These are phyloP conservation scores for Kwoniella shivajii DNA, from an alignment of 1,284 basidiomycete genomes.

Conservation along the genomic window DNA sequence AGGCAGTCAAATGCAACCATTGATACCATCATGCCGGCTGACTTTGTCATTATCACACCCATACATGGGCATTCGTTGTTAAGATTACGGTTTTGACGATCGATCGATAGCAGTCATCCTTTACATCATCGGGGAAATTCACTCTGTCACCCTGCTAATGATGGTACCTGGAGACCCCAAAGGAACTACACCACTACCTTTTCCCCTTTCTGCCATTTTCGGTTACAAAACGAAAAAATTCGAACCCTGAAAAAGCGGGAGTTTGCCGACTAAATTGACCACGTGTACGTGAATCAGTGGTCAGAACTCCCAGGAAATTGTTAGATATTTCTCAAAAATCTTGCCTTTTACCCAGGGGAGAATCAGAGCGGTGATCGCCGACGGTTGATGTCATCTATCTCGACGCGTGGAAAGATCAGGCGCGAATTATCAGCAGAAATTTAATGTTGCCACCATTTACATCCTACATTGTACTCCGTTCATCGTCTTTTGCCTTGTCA, in stretches of 20 bases:
- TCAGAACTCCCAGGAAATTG: not conserved
- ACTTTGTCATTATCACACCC: not conserved
- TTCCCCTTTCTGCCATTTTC: too few species aligned
- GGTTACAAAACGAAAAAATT: too few species aligned
- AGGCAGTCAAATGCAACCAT: too few species aligned
- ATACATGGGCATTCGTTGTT: not conserved
- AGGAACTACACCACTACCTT: too few species aligned
- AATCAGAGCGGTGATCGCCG: not conserved
- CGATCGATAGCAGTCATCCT: slow-evolving; percentile 8
- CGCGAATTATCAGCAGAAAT: slow-evolving; percentile 3
- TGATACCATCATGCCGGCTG: too few species aligned
- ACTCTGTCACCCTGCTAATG: too few species aligned
- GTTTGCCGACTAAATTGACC: not conserved
- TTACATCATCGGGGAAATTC: slow-evolving; percentile 9
- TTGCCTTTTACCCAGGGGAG: not conserved
- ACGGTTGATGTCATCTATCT: slow-evolving; percentile 7
- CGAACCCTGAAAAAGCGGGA: slow-evolving; percentile 1
- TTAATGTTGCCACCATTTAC: slow-evolving; percentile 15
- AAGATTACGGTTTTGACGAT: not conserved
- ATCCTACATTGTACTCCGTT: not conserved
- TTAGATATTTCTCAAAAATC: not conserved
- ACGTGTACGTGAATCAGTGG: too few species aligned
- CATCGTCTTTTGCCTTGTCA: not conserved
- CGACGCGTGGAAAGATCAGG: slow-evolving; percentile 10
- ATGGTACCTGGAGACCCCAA: too few species aligned